These are phyloP conservation scores for Neofusicoccum ribis DNA, from an alignment of 2,329 filamentous ascomycete species.

Conservation along the genomic window DNA sequence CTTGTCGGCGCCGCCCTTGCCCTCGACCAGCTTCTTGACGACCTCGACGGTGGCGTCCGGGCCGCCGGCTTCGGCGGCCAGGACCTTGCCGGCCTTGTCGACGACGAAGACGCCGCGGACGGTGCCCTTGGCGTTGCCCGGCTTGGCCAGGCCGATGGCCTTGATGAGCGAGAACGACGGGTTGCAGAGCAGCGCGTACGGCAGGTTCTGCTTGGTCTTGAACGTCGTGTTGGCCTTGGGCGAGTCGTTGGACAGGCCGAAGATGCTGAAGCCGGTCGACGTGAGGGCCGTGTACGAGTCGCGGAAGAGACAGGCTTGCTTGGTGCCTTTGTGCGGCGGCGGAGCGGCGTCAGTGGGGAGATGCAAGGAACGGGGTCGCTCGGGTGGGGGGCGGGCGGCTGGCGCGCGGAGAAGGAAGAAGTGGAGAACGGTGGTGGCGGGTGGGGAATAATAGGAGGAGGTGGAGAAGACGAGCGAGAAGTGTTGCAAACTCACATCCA, in stretches of 20 bases:
- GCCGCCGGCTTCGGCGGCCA: slow-evolving; percentile 72
- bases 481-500: slow-evolving; percentile 69
- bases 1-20: not conserved
- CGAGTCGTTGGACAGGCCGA: slow-evolving; percentile 83
- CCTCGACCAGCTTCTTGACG: slow-evolving; percentile 65
- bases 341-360: slow-evolving; percentile 62
- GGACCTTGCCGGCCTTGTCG: slow-evolving; percentile 76
- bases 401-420: not conserved
- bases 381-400: not conserved
- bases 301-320: slow-evolving; percentile 89
- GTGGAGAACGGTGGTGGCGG: not conserved
- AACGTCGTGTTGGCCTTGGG: slow-evolving; percentile 92
- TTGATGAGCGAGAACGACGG: slow-evolving; percentile 70
- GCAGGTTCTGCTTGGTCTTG: slow-evolving; percentile 85
- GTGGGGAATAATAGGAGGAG: not conserved
- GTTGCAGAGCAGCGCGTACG: slow-evolving; percentile 87
- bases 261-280: slow-evolving; percentile 78
- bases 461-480: not conserved
- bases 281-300: slow-evolving; percentile 78
- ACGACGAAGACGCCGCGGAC: slow-evolving; percentile 86
- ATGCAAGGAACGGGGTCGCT: too few species aligned
- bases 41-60: slow-evolving; percentile 76
- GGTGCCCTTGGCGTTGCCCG: slow-evolving; percentile 66
- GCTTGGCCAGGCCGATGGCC: slow-evolving; percentile 88
- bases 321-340: slow-evolving; percentile 71